These are phyloP conservation scores for Furcasterigmium furcatum DNA, from an alignment of 2,329 filamentous ascomycete species.

Conservation along the genomic window DNA sequence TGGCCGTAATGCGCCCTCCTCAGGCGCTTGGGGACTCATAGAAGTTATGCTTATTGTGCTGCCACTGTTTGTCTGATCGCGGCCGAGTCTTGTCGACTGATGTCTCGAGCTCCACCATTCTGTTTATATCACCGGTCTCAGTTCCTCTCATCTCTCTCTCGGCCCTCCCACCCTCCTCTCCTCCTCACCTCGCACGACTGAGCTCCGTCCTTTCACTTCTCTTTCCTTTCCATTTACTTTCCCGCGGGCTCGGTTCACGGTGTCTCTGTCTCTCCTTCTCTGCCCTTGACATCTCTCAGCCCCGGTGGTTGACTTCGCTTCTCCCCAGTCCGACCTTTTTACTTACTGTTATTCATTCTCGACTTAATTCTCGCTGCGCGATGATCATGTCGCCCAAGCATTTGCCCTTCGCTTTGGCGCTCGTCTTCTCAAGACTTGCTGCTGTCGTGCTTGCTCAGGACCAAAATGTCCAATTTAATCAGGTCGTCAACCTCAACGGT, in stretches of 20 bases:
- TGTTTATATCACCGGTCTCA: constrained; percentile 1
- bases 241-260: constrained; percentile 13
- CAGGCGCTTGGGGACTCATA: neutral
- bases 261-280: constrained; percentile 10
- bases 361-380: constrained; percentile 8
- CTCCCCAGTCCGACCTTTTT: neutral
- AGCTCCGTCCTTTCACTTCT: constrained; percentile 7
- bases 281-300: constrained; percentile 7
- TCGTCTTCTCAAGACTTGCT: constrained; percentile 9
- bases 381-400: constrained; percentile 15
- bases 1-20: no score
- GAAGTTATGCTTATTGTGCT: neutral
- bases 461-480: constrained; percentile 14
- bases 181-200: constrained; percentile 1
- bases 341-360: neutral
- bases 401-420: constrained; percentile 9
- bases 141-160: neutral
- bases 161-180: neutral
- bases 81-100: constrained; percentile 2
- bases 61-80: constrained; percentile 1
- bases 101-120: constrained; percentile 1
- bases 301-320: constrained; percentile 3
- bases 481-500: constrained; percentile 16
- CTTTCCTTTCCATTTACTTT: neutral
- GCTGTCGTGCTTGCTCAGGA: constrained; percentile 10